Conservation (phyloP, 2,329 filamentous ascomycete species). For the Microascus cirrosus region DNA sequence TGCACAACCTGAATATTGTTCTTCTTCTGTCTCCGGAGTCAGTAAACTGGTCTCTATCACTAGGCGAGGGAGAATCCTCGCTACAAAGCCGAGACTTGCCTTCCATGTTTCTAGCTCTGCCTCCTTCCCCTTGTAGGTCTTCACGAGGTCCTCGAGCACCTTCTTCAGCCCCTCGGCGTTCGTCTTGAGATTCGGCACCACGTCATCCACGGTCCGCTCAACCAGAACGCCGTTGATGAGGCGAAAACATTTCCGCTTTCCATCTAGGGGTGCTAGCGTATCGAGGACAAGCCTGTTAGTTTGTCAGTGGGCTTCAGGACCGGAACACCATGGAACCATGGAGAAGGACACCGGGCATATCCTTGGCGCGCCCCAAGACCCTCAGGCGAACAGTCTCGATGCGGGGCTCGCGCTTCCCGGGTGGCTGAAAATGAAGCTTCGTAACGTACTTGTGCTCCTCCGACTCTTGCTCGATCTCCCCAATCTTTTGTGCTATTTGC, state of each 20-base stretch:
- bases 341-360: background rate
- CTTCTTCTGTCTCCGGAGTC: constrained; percentile 54
- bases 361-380: background rate
- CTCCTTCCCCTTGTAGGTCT: constrained; percentile 93
- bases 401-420: background rate
- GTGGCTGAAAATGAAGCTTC: background rate
- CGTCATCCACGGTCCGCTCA: constrained; percentile 86
- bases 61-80: background rate
- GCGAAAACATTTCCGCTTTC: constrained; percentile 91
- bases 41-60: background rate
- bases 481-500: constrained; percentile 90
- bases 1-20: constrained; percentile 82
- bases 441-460: constrained; percentile 84
- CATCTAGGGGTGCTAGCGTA: constrained; percentile 71
- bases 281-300: constrained; percentile 74
- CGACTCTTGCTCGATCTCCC: constrained; percentile 91
- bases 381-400: background rate
- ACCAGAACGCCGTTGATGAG: constrained; percentile 97
- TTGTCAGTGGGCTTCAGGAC: background rate
- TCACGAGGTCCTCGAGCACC: constrained; percentile 86
- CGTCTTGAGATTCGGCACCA: constrained; percentile 80
- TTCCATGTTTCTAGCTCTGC: constrained; percentile 98
- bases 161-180: constrained; percentile 92
- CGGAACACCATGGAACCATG: constrained; percentile 9
- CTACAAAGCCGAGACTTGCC: constrained; percentile 39